These are phyloP conservation scores for Colletotrichum echinochloae DNA, from an alignment of 2,329 filamentous ascomycete species.

Conservation along the genomic window DNA sequence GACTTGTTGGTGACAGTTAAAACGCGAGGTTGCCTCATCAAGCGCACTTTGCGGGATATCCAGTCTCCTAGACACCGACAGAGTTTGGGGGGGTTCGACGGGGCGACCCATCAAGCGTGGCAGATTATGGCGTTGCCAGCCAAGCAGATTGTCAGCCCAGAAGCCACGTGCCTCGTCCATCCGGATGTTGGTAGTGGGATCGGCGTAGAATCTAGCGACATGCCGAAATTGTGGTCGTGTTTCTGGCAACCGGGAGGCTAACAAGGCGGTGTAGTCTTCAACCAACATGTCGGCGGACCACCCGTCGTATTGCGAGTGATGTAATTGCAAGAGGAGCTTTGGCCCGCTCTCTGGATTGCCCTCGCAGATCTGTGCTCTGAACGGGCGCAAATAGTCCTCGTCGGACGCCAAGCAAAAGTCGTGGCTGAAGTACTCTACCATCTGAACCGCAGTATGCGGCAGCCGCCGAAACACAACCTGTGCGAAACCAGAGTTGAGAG, in stretches of 20 bases:
- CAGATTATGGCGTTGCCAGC: conserved; percentile 68
- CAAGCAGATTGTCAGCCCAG: conserved; percentile 76
- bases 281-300: conserved; percentile 87
- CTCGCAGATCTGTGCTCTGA: conserved; percentile 68
- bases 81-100: conserved; percentile 45
- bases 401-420: conserved; percentile 52
- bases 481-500: conserved; percentile 64
- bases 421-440: conserved; percentile 53
- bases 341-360: conserved; percentile 41
- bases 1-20: conserved; percentile 72
- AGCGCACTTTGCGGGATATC: conserved; percentile 50
- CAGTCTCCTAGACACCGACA: conserved; percentile 47
- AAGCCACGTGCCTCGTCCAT: conserved; percentile 66
- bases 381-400: conserved; percentile 64
- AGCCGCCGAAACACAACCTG: conserved; percentile 74
- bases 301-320: conserved; percentile 92
- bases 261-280: conserved; percentile 70
- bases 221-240: conserved; percentile 69
- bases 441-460: conserved; percentile 55
- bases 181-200: conserved; percentile 43
- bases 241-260: conserved; percentile 49
- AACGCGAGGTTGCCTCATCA: conserved; percentile 50
- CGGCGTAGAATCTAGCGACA: conserved; percentile 64
- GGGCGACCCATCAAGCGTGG: conserved; percentile 50
- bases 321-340: conserved; percentile 68